phyloP scores from a whole-genome alignment of 805 yeast species.

The Maudiozyma bulderi region DNA sequence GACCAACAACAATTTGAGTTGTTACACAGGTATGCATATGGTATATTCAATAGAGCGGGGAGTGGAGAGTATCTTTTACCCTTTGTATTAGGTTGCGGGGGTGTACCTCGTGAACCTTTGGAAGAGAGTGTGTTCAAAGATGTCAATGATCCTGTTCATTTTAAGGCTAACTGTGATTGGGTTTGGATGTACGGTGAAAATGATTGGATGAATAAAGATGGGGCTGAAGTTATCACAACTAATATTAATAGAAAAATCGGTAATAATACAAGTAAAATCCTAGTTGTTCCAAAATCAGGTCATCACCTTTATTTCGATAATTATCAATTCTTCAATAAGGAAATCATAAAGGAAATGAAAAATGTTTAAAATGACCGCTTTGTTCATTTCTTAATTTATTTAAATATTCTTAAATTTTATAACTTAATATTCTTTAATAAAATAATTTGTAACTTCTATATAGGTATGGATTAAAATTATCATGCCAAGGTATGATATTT shows the following conservation, averaged over 20 bases:
- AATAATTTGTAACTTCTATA: background rate
- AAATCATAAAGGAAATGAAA: constrained; percentile 45
- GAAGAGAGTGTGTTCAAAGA: constrained; percentile 21
- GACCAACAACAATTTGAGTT: constrained; percentile 24
- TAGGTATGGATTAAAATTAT: no score
- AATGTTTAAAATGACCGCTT: background rate
- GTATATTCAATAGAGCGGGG: constrained; percentile 77
- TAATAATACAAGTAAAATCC: constrained; percentile 26
- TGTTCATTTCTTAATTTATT: background rate
- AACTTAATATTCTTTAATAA: background rate
- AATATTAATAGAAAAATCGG: constrained; percentile 13
- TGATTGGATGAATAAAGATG: constrained; percentile 55
- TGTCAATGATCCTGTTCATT: constrained; percentile 10
- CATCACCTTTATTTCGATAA: constrained; percentile 78
- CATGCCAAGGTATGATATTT: no score
- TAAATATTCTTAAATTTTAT: background rate
- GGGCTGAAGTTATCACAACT: constrained; percentile 30
- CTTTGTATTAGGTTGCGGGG: constrained; percentile 82
- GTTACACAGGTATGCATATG: constrained; percentile 72
- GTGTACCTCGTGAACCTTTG: constrained; percentile 73
- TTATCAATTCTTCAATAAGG: constrained; percentile 40
- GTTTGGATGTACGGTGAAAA: constrained; percentile 79
- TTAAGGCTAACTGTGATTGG: constrained; percentile 49
- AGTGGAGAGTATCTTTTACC: constrained; percentile 90
- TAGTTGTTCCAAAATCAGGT: constrained; percentile 48